Conservation (phyloP, 164 flowering plant genomes). For the Buxus sempervirens region DNA sequence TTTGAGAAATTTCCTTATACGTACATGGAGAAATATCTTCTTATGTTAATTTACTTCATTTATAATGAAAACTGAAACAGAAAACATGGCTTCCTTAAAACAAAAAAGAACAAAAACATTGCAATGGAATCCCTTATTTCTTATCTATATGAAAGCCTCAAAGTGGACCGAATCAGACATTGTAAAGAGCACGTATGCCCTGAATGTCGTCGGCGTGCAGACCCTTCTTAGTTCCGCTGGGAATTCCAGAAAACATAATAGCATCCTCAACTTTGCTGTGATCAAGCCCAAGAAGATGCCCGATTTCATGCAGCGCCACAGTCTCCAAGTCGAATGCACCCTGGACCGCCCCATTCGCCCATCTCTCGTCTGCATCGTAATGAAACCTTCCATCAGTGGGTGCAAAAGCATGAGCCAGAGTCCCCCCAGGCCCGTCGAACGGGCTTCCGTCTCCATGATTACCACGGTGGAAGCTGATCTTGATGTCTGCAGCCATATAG, state of each 20-base stretch:
- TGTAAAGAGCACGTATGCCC: constrained; percentile 11
- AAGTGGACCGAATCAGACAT: no score
- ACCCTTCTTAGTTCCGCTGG: not conserved
- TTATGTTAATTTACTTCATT: no score
- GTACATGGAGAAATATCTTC: no score
- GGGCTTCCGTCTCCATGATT: constrained; percentile 29
- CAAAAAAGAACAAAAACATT: no score
- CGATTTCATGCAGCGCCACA: constrained; percentile 49
- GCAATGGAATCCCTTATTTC: no score
- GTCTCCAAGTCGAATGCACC: constrained; percentile 27
- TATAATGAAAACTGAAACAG: no score
- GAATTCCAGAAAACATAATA: constrained; percentile 28
- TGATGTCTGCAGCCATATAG: constrained; percentile 11
- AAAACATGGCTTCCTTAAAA: no score
- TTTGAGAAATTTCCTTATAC: no score
- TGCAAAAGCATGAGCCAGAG: constrained; percentile 29
- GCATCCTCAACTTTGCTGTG: constrained; percentile 27
- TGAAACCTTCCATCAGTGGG: constrained; percentile 29
- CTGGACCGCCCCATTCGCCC: not conserved
- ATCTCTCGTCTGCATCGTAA: constrained; percentile 25
- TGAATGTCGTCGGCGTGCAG: constrained; percentile 20
- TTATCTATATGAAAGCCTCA: no score
- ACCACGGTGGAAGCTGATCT: constrained; percentile 15
- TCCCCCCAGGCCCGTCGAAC: constrained; percentile 24
- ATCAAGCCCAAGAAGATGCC: constrained; percentile 46